Evolutionary conservation across 2,329 filamentous ascomycete genomes (phyloP), one percentile per base, ranked within the genome.

Genomic region (Colletotrichum sp.): DNA sequence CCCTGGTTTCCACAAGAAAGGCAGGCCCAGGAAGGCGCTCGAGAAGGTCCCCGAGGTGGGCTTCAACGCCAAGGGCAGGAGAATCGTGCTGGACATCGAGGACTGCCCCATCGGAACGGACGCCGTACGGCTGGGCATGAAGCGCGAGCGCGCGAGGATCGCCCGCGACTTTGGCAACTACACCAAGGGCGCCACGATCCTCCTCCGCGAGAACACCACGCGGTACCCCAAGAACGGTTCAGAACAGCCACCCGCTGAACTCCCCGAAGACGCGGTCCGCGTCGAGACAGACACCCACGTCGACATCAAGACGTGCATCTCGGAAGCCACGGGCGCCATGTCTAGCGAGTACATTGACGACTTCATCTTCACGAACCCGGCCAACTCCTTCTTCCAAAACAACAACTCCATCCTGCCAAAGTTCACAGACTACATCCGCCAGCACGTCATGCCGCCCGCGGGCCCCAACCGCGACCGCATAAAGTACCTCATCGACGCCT

Each of bases 361-460:
- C 84, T 97, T 94, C 87, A 88, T 93, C 82, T 98, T 99, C 87
- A 93, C 93, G 83, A 99, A 98, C 87, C 95, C 95, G 4, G 97
- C 97, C 13, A 96, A 96, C 76, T 93, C 95, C 68, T 99, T 99
- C 88, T 99, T 99, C 91, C 97, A 99, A 83, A 99, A 99, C 90
- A 99, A 99, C 90, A 99, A 99, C 89, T 98, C 96, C 71, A 99
- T 99, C 85, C 93, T 99, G 28, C 92, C 95, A 34, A 87, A 88
- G 18, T 98, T 99, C 86, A 98, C 96, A 16, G 90, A 92, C 79
- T 98, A 98, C 87, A 95, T 99, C 83, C 94, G 95, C 78, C 89
- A 94, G 49, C 91, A 94, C 84, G 94, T 96, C 81, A 88, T 96
- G 3, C 93, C 92, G 0, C 86, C 89, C 4, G 39, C 80, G 64